These are phyloP conservation scores for Leptodontidium sp. DNA, from an alignment of 2,329 filamentous ascomycete genomes.

Conservation along the genomic window DNA sequence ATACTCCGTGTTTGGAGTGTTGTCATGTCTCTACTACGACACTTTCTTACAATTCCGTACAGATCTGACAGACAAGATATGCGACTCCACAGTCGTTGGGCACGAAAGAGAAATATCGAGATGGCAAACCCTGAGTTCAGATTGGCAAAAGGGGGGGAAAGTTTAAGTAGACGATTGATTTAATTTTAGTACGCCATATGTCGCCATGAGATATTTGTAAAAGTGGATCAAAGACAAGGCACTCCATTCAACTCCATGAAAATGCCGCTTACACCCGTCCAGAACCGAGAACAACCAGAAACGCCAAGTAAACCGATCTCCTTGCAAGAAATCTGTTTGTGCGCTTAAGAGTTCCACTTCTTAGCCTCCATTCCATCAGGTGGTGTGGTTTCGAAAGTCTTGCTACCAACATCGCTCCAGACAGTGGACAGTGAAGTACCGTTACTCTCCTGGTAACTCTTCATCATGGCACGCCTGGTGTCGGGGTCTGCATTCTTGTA, in stretches of 20 bases:
- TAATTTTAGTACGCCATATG: neutral
- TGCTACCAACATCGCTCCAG: slow-evolving; percentile 81
- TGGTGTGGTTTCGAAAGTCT: slow-evolving; percentile 74
- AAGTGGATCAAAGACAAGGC: neutral
- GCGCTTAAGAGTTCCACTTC: slow-evolving; percentile 60
- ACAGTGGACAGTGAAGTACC: slow-evolving; percentile 92
- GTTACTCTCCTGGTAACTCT: slow-evolving; percentile 93
- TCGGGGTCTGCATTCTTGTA: slow-evolving; percentile 82
- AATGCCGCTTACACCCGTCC: neutral
- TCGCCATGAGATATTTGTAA: neutral
- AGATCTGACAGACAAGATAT: too few relatives aligned
- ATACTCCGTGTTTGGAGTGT: too few relatives aligned
- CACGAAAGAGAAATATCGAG: too few relatives aligned
- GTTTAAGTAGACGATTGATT: neutral
- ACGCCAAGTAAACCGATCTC: neutral
- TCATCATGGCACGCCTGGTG: slow-evolving; percentile 93
- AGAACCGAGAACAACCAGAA: neutral
- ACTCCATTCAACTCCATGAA: slow-evolving; percentile 2
- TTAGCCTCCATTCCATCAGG: slow-evolving; percentile 82
- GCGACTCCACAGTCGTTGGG: too few relatives aligned
- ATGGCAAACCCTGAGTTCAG: too few relatives aligned
- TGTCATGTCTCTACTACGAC: too few relatives aligned
- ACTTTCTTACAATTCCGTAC: too few relatives aligned
- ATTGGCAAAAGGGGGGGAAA: too few relatives aligned
- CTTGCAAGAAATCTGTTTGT: neutral